Base-by-base conservation (phyloP, 78 protist genomes). In the Dictyostelium citrinum region DNA sequence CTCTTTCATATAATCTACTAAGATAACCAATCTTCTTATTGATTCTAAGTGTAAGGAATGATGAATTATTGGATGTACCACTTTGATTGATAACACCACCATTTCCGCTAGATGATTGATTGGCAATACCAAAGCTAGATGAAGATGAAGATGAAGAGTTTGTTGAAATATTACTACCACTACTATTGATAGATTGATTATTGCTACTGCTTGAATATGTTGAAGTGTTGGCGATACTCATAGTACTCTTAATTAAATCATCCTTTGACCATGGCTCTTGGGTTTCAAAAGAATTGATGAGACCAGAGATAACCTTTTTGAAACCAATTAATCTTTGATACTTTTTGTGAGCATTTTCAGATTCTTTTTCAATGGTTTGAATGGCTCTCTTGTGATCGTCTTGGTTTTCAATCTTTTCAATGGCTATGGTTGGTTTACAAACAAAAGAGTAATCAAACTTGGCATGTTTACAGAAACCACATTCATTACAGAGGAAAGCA, bases 401-500 rank as follows among this genome's bases (percentile, higher is more conserved):
- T 46, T 84, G 97, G 39, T 24, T 79, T 33, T 75, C 71, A 78
- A 97, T 75, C 37, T 51, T 88, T 55, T 97, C 98, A 17, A 81
- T 91, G 2, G 88, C 81, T 20, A 45, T 49, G 17, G 91, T 92
- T 37, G 92, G 97, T 11, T 45, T 24, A 27, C 95, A 96, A 22
- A 33, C 45, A 51, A 97, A 60, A 11, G 91, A 8, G 79, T 74
- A 93, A 9, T 96, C 98, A 39, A 97, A 97, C 27, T 96, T 79
- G 17, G 93, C 98, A 75, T 92, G 95, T 90, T 83, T 71, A 90
- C 98, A 97, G 95, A 35, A 94, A 49, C 99, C 99, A 82, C 99
- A 98, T 90, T 98, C 99, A 85, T 96, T 96, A 85, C 99, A 98
- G 33, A 97, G 90, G 95, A 97, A 98, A 9, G 96, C 99, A 31